Evolutionary conservation across 306 rosid species (phyloP).

Genomic region (Ormosia emarginata): DNA sequence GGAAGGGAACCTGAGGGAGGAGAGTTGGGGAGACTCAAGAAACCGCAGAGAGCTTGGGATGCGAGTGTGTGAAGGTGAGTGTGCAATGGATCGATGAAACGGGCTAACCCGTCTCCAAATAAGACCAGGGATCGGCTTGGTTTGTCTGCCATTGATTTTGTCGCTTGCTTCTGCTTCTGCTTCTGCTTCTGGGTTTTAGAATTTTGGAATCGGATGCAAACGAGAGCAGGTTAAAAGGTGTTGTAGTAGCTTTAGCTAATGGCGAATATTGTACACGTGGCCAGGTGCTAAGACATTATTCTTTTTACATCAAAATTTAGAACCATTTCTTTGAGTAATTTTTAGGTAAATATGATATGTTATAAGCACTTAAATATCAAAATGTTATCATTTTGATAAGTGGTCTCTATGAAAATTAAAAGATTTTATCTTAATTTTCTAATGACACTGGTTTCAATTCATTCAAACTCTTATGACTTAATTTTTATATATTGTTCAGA

Average conservation of each 20-base stretch:
- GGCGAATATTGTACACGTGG: neutral
- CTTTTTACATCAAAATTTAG: no score
- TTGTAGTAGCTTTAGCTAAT: no score
- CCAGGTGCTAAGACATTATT: no score
- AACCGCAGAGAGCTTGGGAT: conserved; percentile 64
- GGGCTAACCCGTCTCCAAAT: conserved; percentile 72
- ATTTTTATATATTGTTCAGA: no score
- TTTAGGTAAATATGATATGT: no score
- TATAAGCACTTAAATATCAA: no score
- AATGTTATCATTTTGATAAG: no score
- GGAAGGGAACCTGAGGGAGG: conserved; percentile 55
- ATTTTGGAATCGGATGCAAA: conserved; percentile 13
- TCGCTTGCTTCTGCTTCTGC: neutral
- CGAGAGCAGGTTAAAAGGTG: neutral
- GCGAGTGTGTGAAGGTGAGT: conserved; percentile 67
- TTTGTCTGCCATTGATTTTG: conserved; percentile 69
- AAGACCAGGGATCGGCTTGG: conserved; percentile 79
- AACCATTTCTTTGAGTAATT: no score
- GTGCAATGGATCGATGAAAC: conserved; percentile 49
- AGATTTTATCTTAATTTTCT: no score
- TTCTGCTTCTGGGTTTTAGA: neutral
- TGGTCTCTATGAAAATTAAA: no score
- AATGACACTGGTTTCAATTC: no score
- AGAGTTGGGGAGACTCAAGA: conserved; percentile 60
- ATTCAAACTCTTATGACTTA: no score